Evolutionary conservation across 1,284 basidiomycete genomes (phyloP), one percentile per base, ranked within the genome.

Genomic region (Fereydounia khargensis): DNA sequence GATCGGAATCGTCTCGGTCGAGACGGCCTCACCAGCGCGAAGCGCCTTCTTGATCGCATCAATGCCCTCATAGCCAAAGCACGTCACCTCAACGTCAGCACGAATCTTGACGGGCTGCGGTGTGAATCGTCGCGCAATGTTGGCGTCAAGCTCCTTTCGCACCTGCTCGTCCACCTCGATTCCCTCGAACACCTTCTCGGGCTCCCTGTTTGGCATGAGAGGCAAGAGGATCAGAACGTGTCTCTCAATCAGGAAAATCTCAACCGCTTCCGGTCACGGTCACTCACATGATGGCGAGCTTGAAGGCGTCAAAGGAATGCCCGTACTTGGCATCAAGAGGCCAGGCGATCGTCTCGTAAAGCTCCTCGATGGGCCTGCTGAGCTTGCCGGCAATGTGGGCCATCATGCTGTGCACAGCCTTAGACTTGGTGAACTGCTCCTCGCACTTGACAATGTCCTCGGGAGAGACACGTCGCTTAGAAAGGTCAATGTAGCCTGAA

Each of bases 391-490:
- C 61, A 13, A 75, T 69, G 53, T 75, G 73, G 9, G 69, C 51
- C 45, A 74, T 59, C 47, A 75, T 75, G 39, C 62, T 65, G 53
- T 74, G 66, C 24, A 75, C 73, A 7, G 73, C 71, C 79, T 95
- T 95, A 33, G 90, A 91, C 80, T 98, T 98, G 83, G 92, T 92
- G 79, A 90, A 98, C 42, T 90, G 86, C 74, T 97, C 94, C 78
- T 98, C 95, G 79, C 95, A 98, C 80, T 96, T 96, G 39, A 87
- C 85, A 68, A 98, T 94, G 77, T 98, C 94, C 77, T 99, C 95
- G 9, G 94, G 88, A 9, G 92, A 96, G n/a, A 99, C 94, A 71
- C 95, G 87, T 68, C 95, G 87, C 82, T 99, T 99, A 42, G 92
- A 97, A 30, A 98, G 81, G 83, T 99, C 94, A 73, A 99, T 99